Percentiles rank a stretch among this genome's conserved stretches.
phyloP scores from a whole-genome alignment of 257 asterid genomes.

The Scutellaria minor region DNA sequence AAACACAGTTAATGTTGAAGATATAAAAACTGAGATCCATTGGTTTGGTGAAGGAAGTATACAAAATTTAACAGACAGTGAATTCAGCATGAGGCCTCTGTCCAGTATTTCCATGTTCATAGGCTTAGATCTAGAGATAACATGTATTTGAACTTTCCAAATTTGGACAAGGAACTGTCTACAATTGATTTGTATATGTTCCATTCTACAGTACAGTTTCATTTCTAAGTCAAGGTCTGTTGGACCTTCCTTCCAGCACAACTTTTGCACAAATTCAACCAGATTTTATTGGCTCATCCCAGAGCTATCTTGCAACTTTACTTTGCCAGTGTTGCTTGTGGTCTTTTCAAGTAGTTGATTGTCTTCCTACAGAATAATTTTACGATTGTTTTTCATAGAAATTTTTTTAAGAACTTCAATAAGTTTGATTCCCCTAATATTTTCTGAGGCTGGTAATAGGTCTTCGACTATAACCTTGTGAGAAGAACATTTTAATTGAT shows the following conservation, averaged over 20 bases:
- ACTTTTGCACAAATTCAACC: slow-evolving; percentile 4
- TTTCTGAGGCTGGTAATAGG: slow-evolving; percentile 4
- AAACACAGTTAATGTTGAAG: slow-evolving; percentile 22
- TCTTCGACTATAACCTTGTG: slow-evolving; percentile 12
- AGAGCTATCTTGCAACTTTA: slow-evolving; percentile 18
- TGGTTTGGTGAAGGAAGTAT: slow-evolving; percentile 23
- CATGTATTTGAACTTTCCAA: not conserved
- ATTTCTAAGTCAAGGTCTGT: slow-evolving; percentile 11
- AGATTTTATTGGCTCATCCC: slow-evolving; percentile 11
- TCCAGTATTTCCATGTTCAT: slow-evolving; percentile 25
- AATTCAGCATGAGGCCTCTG: slow-evolving; percentile 15
- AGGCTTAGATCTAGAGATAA: slow-evolving; percentile 19
- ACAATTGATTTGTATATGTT: slow-evolving; percentile 1
- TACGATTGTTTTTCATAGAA: slow-evolving; percentile 20
- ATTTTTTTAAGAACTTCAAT: slow-evolving; percentile 12
- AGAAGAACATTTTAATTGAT: slow-evolving; percentile 7
- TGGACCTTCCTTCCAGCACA: not conserved
- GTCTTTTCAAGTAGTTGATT: not conserved
- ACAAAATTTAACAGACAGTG: slow-evolving; percentile 21
- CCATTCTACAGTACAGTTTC: slow-evolving; percentile 14
- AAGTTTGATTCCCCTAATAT: not conserved
- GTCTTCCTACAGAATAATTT: slow-evolving; percentile 5
- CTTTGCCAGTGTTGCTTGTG: slow-evolving; percentile 3
- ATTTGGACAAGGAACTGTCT: slow-evolving; percentile 12
- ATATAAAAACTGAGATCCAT: slow-evolving; percentile 21